These are phyloP conservation scores for Botrytis galanthina DNA, from an alignment of 2,329 filamentous ascomycete genomes.

Conservation along the genomic window DNA sequence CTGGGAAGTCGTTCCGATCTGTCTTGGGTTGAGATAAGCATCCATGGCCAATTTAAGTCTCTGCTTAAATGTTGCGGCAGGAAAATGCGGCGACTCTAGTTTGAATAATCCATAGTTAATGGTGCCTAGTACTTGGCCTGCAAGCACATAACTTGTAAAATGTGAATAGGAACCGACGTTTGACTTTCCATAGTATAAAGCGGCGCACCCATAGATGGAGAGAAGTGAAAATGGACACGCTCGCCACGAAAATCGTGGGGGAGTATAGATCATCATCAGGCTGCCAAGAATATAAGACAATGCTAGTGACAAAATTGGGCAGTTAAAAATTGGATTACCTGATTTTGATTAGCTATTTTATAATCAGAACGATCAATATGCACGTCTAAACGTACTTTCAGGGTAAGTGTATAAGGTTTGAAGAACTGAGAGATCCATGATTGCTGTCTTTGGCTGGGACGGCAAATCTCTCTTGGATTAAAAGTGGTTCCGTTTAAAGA, in stretches of 20 bases:
- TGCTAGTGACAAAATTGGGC: not conserved
- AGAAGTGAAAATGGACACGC: not conserved
- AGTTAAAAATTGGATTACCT: not conserved
- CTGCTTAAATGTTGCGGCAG: not conserved
- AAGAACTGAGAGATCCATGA: not conserved
- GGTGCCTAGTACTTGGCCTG: not conserved
- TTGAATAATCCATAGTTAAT: not conserved
- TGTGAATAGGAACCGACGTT: not conserved
- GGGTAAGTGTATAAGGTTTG: not conserved
- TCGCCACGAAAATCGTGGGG: not conserved
- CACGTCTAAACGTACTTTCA: not conserved
- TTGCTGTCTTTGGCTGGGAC: not conserved
- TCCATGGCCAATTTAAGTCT: not conserved
- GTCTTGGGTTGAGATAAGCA: not conserved
- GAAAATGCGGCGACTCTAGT: not conserved
- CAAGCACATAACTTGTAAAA: not conserved
- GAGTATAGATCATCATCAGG: not conserved
- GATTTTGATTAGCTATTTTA: not conserved
- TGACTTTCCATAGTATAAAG: not conserved
- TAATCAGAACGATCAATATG: not conserved
- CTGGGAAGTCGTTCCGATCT: not conserved
- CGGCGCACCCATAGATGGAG: not conserved
- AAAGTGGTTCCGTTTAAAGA: not conserved
- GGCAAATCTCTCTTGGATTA: not conserved
- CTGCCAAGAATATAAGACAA: not conserved